These are phyloP conservation scores for Quercus suber DNA, from an alignment of 306 rosid species.

Conservation along the genomic window DNA sequence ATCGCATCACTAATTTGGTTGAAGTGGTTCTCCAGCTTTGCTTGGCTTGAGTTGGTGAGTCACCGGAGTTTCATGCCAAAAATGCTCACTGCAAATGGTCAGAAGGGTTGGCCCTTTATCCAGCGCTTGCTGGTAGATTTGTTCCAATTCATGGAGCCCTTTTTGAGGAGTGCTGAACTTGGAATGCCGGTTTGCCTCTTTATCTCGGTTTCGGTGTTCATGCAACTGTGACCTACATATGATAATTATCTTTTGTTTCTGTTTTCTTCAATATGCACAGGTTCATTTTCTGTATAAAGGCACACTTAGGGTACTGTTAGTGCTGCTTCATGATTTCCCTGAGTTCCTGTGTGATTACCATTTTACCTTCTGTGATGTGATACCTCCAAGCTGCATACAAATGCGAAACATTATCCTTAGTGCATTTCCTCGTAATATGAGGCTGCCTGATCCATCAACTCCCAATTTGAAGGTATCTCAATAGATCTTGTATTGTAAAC, in stretches of 20 bases:
- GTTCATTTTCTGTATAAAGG: slow-evolving; percentile 87
- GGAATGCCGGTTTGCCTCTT: slow-evolving; percentile 65
- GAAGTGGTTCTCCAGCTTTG: slow-evolving; percentile 67
- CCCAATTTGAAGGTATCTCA: slow-evolving; percentile 77
- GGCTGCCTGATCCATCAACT: slow-evolving; percentile 95
- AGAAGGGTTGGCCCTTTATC: slow-evolving; percentile 88
- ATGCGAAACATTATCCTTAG: slow-evolving; percentile 96
- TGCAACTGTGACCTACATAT: background rate
- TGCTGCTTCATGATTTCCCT: slow-evolving; percentile 95
- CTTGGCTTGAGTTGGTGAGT: slow-evolving; percentile 98
- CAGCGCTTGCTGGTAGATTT: slow-evolving; percentile 89
- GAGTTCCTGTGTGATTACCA: slow-evolving; percentile 97
- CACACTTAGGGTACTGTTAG: slow-evolving; percentile 90
- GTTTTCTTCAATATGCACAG: slow-evolving; percentile 33
- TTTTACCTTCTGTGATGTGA: slow-evolving; percentile 92
- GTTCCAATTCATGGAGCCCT: slow-evolving; percentile 97
- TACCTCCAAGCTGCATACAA: slow-evolving; percentile 97
- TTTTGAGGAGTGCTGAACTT: slow-evolving; percentile 92
- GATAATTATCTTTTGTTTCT: background rate
- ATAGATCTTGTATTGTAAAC: background rate
- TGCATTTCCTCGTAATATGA: slow-evolving; percentile 98
- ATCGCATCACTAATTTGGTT: slow-evolving; percentile 3
- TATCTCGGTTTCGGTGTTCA: slow-evolving; percentile 15
- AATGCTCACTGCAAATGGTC: slow-evolving; percentile 87
- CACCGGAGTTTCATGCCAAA: slow-evolving; percentile 95